Evolutionary conservation across 1,284 basidiomycete genomes (phyloP).

Genomic region (Apiotrichum laibachii): DNA sequence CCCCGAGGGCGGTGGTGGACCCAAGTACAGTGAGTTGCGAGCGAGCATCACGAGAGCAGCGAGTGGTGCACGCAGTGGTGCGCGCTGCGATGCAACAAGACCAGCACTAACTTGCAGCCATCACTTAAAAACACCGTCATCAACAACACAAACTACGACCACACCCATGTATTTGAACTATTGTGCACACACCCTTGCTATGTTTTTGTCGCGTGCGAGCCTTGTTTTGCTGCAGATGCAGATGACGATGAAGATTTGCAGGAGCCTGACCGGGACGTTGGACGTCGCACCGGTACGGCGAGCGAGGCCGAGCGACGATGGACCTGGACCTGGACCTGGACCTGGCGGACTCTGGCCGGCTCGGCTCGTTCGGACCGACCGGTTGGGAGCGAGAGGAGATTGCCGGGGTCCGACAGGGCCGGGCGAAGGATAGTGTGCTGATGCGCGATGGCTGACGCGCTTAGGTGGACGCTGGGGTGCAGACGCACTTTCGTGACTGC

Average conservation of each 20-base stretch:
- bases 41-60: background rate
- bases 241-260: background rate
- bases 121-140: slow-evolving; percentile 23
- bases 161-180: slow-evolving; percentile 9
- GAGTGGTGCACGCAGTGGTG: background rate
- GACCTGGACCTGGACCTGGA: too few relatives aligned
- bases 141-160: background rate
- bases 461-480: too few relatives aligned
- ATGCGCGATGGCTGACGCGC: too few relatives aligned
- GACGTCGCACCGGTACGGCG: too few relatives aligned
- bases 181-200: slow-evolving; percentile 3
- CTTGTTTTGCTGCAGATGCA: background rate
- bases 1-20: slow-evolving; percentile 88
- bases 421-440: too few relatives aligned
- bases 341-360: too few relatives aligned
- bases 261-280: background rate
- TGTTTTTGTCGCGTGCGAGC: background rate
- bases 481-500: too few relatives aligned
- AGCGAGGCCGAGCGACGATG: too few relatives aligned
- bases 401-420: too few relatives aligned
- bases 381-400: too few relatives aligned
- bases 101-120: slow-evolving; percentile 1
- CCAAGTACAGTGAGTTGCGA: slow-evolving; percentile 73
- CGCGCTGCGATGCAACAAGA: background rate
- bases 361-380: too few relatives aligned